Evolutionary conservation across 345 rosid genomes (phyloP).

Genomic region (Cardamine resedifolia): DNA sequence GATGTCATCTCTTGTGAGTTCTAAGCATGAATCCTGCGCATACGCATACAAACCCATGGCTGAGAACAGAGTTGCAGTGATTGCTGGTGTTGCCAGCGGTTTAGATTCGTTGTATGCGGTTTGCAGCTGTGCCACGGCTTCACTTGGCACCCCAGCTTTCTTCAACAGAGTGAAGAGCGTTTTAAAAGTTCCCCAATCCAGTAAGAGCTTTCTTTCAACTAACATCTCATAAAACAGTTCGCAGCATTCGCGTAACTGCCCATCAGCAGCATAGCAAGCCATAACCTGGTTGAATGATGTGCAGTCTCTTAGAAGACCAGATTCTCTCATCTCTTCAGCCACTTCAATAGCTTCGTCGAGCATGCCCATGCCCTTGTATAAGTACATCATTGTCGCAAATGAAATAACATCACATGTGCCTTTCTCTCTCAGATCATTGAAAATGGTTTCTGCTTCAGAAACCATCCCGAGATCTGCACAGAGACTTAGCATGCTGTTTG

Average conservation of each 20-base stretch:
- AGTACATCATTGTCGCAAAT: slow-evolving; percentile 76
- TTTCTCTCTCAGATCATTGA: slow-evolving; percentile 50
- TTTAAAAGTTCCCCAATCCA: slow-evolving; percentile 64
- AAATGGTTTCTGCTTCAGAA: slow-evolving; percentile 68
- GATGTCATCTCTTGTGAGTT: slow-evolving; percentile 43
- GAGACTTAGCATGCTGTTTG: slow-evolving; percentile 72
- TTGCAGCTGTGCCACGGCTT: slow-evolving; percentile 74
- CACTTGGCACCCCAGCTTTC: slow-evolving; percentile 70
- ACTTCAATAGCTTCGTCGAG: slow-evolving; percentile 76
- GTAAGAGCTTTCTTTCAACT: slow-evolving; percentile 49
- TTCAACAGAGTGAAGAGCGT: slow-evolving; percentile 63
- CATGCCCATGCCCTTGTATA: slow-evolving; percentile 83
- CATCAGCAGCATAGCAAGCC: slow-evolving; percentile 66
- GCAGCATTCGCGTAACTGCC: slow-evolving; percentile 68
- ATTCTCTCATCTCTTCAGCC: slow-evolving; percentile 83
- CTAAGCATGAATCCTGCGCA: slow-evolving; percentile 57
- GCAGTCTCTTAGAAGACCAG: slow-evolving; percentile 59
- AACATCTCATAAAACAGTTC: slow-evolving; percentile 77
- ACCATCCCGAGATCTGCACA: slow-evolving; percentile 78
- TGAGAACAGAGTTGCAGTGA: slow-evolving; percentile 60
- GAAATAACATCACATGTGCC: slow-evolving; percentile 72
- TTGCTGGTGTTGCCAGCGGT: slow-evolving; percentile 64
- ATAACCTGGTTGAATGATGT: slow-evolving; percentile 69
- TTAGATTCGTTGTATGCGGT: slow-evolving; percentile 59
- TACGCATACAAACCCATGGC: slow-evolving; percentile 62